phyloP scores from a whole-genome alignment of 345 rosid genomes.

The Murraya koenigii region DNA sequence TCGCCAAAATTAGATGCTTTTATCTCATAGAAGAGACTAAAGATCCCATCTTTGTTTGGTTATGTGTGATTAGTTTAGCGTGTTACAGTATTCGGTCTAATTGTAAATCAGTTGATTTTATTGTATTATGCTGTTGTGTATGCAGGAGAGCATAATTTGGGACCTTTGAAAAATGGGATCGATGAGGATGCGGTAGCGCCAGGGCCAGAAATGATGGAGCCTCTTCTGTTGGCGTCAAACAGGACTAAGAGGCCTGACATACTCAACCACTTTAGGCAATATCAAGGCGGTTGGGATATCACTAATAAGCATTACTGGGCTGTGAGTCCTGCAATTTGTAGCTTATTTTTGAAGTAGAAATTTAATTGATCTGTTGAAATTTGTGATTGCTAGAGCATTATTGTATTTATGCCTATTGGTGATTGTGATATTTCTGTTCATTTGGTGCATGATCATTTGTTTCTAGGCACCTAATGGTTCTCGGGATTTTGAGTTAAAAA shows the following conservation, averaged over 20 bases:
- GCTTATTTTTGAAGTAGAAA: neutral
- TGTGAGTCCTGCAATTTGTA: slow-evolving; percentile 42
- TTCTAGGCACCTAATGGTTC: neutral
- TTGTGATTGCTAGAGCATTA: neutral
- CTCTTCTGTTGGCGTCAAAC: slow-evolving; percentile 61
- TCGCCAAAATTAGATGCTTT: neutral
- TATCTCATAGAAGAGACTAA: neutral
- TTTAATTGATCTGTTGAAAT: slow-evolving; percentile 3
- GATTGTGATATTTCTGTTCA: neutral
- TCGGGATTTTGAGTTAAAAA: neutral
- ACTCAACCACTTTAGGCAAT: slow-evolving; percentile 60
- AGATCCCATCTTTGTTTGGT: neutral
- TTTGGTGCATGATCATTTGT: neutral
- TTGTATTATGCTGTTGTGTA: slow-evolving; percentile 2
- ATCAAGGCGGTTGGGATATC: slow-evolving; percentile 84
- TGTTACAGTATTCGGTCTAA: neutral
- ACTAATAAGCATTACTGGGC: slow-evolving; percentile 93
- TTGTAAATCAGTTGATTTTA: neutral
- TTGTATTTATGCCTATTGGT: neutral
- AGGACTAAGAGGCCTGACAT: slow-evolving; percentile 90
- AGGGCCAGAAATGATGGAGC: slow-evolving; percentile 41
- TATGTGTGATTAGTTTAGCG: neutral
- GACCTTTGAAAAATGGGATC: slow-evolving; percentile 56
- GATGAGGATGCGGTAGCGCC: slow-evolving; percentile 53
- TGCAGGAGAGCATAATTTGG: slow-evolving; percentile 53